phyloP scores from a whole-genome alignment of 2,329 filamentous ascomycete species.

The Zopfia rhizophila region DNA sequence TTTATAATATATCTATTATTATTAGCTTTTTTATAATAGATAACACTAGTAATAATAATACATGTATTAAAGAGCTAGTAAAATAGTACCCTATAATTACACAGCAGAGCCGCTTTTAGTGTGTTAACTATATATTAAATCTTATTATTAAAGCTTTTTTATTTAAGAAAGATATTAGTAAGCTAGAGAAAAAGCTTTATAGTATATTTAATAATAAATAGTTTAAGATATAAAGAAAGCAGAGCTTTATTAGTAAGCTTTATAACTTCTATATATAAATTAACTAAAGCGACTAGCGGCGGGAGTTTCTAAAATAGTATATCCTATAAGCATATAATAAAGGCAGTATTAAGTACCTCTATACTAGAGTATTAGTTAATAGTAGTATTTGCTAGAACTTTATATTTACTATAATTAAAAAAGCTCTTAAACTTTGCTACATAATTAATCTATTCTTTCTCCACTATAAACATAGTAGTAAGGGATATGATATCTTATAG shows the following conservation, averaged over 20 bases:
- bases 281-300: slow-evolving; percentile 2
- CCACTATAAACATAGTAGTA: no score
- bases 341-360: no score
- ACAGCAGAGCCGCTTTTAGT: no score
- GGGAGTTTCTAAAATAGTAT: slow-evolving; percentile 5
- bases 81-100: no score
- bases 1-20: no score
- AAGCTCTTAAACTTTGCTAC: slow-evolving; percentile 11
- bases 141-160: slow-evolving; percentile 1
- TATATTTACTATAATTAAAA: slow-evolving; percentile 4
- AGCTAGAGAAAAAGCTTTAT: slow-evolving; percentile 7
- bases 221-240: slow-evolving; percentile 7
- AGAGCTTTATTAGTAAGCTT: slow-evolving; percentile 7
- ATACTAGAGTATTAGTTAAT: slow-evolving; percentile 6
- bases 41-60: no score
- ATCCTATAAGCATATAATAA: no score
- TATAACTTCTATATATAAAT: slow-evolving; percentile 6
- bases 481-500: no score
- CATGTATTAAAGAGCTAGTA: no score
- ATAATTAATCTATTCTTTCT: no score
- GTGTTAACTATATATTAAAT: no score
- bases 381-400: slow-evolving; percentile 2
- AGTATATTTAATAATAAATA: background rate
- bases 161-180: slow-evolving; percentile 1
- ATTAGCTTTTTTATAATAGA: no score